Evolutionary conservation across 306 rosid species (phyloP).

Genomic region (Abrus pulchellus): DNA sequence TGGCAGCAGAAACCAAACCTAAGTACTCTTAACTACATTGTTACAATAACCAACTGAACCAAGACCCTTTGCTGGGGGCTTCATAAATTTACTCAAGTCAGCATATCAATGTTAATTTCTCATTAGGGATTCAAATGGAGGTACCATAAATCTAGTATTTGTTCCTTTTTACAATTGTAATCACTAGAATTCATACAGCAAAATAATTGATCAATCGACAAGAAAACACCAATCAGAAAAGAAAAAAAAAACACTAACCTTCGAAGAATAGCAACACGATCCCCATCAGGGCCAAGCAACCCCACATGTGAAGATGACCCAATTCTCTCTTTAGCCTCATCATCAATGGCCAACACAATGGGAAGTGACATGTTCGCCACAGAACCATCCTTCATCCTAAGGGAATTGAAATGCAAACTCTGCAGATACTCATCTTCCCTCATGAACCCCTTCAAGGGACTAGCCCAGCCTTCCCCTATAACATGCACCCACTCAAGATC

Average conservation of each 20-base stretch:
- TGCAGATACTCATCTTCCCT: conserved; percentile 91
- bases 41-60: neutral
- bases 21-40: neutral
- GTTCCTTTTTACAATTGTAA: conserved; percentile 20
- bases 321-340: conserved; percentile 67
- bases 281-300: conserved; percentile 79
- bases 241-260: conserved; percentile 60
- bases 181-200: neutral
- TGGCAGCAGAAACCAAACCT: neutral
- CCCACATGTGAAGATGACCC: conserved; percentile 68
- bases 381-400: conserved; percentile 73
- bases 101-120: neutral
- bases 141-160: neutral
- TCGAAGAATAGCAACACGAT: conserved; percentile 74
- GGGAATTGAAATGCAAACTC: conserved; percentile 88
- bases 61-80: neutral
- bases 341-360: conserved; percentile 89
- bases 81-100: neutral
- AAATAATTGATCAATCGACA: conserved; percentile 13
- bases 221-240: neutral
- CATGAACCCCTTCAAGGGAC: conserved; percentile 95
- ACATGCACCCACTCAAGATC: conserved; percentile 98
- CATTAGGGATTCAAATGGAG: neutral
- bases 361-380: conserved; percentile 94
- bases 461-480: conserved; percentile 94